Conservation (phyloP, 495 filamentous ascomycete species). For the Aspergillus sclerotioniger region DNA sequence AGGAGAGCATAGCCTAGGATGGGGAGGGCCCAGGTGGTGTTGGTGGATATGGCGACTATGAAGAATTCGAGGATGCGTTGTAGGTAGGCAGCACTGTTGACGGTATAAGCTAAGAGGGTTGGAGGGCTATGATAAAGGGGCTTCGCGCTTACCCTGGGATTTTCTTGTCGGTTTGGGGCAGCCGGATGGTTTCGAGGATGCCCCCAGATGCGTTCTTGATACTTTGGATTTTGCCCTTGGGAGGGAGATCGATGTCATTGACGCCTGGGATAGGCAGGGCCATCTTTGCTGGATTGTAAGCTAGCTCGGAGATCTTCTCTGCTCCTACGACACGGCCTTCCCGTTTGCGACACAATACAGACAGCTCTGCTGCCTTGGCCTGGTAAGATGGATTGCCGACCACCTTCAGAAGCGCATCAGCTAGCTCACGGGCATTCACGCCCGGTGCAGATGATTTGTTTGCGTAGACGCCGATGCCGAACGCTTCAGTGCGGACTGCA, state of each 20-base stretch:
- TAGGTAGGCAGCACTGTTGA: not conserved
- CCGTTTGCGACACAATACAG: not conserved
- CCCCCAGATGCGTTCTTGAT: conserved; percentile 5
- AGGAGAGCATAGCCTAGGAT: conserved; percentile 5
- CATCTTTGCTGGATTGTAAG: conserved; percentile 7
- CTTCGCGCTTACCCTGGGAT: not conserved
- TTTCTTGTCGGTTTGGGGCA: not conserved
- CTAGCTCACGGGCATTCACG: conserved; percentile 21
- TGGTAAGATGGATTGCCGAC: conserved; percentile 17
- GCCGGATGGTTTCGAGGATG: conserved; percentile 6
- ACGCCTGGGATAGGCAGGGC: conserved; percentile 7
- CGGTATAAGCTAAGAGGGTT: not conserved
- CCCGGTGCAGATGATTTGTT: conserved; percentile 27
- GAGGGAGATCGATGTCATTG: conserved; percentile 1
- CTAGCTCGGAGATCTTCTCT: conserved; percentile 18
- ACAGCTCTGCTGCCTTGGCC: not conserved
- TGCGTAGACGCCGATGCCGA: conserved; percentile 46
- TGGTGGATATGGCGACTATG: not conserved
- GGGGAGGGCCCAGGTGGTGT: conserved; percentile 1
- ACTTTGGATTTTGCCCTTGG: not conserved
- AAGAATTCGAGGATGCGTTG: not conserved
- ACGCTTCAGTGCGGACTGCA: conserved; percentile 39
- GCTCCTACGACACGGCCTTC: conserved; percentile 10
- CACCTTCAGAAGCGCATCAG: conserved; percentile 22
- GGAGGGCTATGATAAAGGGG: not conserved